phyloP scores from a whole-genome alignment of 768 basidiomycete genomes.

The Crepidotus variabilis region DNA sequence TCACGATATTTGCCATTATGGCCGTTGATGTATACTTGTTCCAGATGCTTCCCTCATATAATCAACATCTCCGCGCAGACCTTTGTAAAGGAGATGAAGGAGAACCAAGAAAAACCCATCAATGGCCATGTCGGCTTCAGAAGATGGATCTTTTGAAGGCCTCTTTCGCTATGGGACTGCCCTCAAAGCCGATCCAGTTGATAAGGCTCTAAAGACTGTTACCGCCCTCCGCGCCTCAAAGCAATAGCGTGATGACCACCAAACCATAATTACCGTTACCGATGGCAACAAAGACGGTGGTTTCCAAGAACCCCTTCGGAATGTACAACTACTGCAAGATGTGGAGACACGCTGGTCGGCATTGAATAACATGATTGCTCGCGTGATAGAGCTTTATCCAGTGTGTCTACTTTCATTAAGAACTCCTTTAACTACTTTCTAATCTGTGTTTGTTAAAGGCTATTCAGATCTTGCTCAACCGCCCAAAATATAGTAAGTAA shows the following conservation, averaged over 20 bases:
- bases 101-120: conserved; percentile 16
- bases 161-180: conserved; percentile 8
- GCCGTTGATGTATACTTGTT: neutral
- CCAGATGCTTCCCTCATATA: conserved; percentile 25
- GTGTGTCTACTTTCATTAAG: conserved; percentile 15
- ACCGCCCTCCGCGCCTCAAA: conserved; percentile 23
- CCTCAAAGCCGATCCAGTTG: conserved; percentile 19
- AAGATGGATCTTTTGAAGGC: neutral
- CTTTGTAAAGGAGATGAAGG: conserved; percentile 19
- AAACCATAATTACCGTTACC: conserved; percentile 16
- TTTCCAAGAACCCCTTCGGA: neutral
- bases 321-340: conserved; percentile 20
- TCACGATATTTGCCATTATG: neutral
- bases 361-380: conserved; percentile 23
- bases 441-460: conserved; percentile 4
- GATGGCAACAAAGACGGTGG: conserved; percentile 18
- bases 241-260: conserved; percentile 22
- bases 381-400: conserved; percentile 25
- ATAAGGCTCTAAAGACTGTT: conserved; percentile 17
- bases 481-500: conserved; percentile 18
- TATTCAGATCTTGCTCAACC: conserved; percentile 8
- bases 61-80: conserved; percentile 24
- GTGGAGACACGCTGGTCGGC: conserved; percentile 25
- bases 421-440: conserved; percentile 5
- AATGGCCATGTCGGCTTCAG: neutral